Evolutionary conservation across 257 asterid genomes (phyloP).

Genomic region (Pogostemon cablin): DNA sequence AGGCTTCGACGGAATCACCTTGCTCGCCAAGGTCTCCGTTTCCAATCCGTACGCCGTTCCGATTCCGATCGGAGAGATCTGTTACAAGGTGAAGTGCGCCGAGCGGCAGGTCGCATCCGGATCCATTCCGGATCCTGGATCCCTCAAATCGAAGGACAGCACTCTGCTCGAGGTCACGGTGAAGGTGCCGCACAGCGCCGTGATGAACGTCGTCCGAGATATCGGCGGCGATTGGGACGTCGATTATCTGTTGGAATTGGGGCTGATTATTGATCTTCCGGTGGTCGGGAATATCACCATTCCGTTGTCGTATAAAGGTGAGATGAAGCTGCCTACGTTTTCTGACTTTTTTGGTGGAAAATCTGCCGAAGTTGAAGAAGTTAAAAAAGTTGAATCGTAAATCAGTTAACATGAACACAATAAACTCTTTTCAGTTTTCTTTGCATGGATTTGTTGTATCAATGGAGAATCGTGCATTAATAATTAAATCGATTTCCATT

Average conservation of each 20-base stretch:
- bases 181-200: constrained; percentile 71
- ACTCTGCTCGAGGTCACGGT: constrained; percentile 63
- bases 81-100: constrained; percentile 57
- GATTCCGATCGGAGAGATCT: constrained; percentile 72
- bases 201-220: constrained; percentile 60
- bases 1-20: constrained; percentile 52
- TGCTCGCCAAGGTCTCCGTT: constrained; percentile 61
- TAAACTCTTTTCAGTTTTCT: background rate
- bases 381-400: too few relatives aligned
- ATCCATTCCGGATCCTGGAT: constrained; percentile 73
- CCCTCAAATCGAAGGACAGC: constrained; percentile 51
- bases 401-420: too few relatives aligned
- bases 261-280: constrained; percentile 68
- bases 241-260: constrained; percentile 58
- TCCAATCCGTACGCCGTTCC: constrained; percentile 68
- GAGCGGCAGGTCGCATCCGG: constrained; percentile 58
- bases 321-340: constrained; percentile 73
- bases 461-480: background rate
- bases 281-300: constrained; percentile 61
- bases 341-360: constrained; percentile 48
- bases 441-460: background rate
- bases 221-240: constrained; percentile 83
- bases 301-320: constrained; percentile 69
- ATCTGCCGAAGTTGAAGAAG: constrained; percentile 5
- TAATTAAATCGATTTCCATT: background rate